Base-by-base conservation (phyloP, 2,329 filamentous ascomycete species). In the Stachybotrys echinatus region DNA sequence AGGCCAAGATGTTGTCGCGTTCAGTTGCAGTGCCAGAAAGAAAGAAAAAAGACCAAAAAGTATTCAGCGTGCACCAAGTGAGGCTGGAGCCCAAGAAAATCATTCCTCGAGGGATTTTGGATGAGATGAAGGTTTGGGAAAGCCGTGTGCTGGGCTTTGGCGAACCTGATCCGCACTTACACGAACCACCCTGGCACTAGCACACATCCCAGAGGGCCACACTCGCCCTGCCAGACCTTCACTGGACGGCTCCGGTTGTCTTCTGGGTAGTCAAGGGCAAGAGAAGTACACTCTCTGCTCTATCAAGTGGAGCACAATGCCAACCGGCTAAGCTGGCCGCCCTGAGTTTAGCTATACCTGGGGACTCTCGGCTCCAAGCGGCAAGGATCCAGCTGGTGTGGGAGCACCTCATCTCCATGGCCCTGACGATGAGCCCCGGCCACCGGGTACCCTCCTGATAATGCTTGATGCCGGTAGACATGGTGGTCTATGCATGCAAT, bases 121-220 rank as follows among this genome's bases (percentile, higher is more conserved):
- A 31, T 27, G 31, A 21, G 53, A 40, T 44, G 49, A 45, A 53
- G 39, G 42, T 42, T 45, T 37, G 42, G 45, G 14, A 14, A 34
- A 34, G 27, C 14, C 27, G 27, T 34, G 27, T 14, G 27, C 14
- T 8, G 27, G 27, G 10, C 27, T 34, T 5, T 34, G 27, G 27
- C 27, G 14, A 34, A 34, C 27, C 5, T 34, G 27, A 34, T 34
- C 27, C 27, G 27, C 27, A 34, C 27, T 34, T 34, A 34, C 27
- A 34, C 27, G 27, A 34, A 34, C 27, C 27, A 34, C 27, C 27
- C 27, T 34, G 14, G 27, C 27, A 34, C 27, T n/a, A 34, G 27
- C 27, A 34, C 27, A 8, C 27, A 14, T 34, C 27, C 5, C 27
- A 8, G 10, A 10, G 10, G 27, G 27, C 27, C 10, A 14, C 27